phyloP scores from a whole-genome alignment of 805 yeast species.

The Wickerhamomyces chambardii region DNA sequence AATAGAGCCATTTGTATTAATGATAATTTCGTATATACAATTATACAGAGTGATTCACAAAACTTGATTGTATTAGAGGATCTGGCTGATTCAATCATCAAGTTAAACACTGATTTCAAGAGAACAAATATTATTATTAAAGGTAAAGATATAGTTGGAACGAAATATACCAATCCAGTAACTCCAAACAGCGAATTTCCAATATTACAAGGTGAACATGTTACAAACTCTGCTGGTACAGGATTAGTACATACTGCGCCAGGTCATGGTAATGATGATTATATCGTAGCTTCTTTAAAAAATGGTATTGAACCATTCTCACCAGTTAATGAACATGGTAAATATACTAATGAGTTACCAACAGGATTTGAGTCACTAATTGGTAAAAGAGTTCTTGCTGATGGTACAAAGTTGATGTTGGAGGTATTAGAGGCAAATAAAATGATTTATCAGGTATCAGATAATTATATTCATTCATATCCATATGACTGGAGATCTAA shows the following conservation, averaged over 20 bases:
- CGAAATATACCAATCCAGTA: constrained; percentile 50
- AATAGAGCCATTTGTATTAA: constrained; percentile 78
- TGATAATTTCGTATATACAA: constrained; percentile 45
- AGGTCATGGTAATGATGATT: constrained; percentile 96
- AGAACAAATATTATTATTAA: constrained; percentile 20
- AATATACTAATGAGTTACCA: constrained; percentile 46
- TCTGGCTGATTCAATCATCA: constrained; percentile 29
- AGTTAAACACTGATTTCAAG: constrained; percentile 17
- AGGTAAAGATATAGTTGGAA: constrained; percentile 32
- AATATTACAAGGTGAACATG: constrained; percentile 73
- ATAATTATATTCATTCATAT: constrained; percentile 66
- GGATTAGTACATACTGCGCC: constrained; percentile 98
- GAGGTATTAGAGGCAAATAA: constrained; percentile 28
- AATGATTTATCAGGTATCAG: constrained; percentile 40
- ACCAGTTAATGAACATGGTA: constrained; percentile 73
- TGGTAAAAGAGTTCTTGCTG: constrained; percentile 54
- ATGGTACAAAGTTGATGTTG: constrained; percentile 43
- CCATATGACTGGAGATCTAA: constrained; percentile 98
- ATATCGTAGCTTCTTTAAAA: constrained; percentile 48
- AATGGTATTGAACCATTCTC: constrained; percentile 55
- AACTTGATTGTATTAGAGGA: constrained; percentile 48
- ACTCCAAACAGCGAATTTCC: constrained; percentile 36
- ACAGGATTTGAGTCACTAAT: constrained; percentile 33
- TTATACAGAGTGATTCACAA: constrained; percentile 29
- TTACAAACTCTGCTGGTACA: constrained; percentile 75